Evolutionary conservation across 805 yeast species (phyloP).

Genomic region (Ogataea degrootiae): DNA sequence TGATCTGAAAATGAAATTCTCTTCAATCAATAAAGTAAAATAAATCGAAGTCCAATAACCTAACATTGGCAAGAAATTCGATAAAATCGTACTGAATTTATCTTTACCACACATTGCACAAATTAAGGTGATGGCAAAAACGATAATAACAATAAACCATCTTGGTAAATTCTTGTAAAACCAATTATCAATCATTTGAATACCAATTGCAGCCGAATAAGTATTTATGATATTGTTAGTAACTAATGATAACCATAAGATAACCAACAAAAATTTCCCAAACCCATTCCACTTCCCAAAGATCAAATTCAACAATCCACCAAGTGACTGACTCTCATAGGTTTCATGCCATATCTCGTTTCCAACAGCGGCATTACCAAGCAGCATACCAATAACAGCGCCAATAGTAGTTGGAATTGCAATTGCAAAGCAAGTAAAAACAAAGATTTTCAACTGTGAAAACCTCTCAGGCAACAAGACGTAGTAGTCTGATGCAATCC

Average conservation of each 20-base stretch:
- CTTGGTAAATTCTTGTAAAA: slow-evolving; percentile 63
- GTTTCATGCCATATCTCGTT: slow-evolving; percentile 53
- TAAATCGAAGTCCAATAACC: slow-evolving; percentile 90
- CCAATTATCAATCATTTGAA: slow-evolving; percentile 54
- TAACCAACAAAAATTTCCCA: slow-evolving; percentile 69
- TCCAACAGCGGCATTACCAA: slow-evolving; percentile 61
- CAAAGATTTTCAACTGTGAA: slow-evolving; percentile 48
- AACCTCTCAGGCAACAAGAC: slow-evolving; percentile 73
- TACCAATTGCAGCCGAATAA: slow-evolving; percentile 76
- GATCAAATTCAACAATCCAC: slow-evolving; percentile 65
- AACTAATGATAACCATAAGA: slow-evolving; percentile 68
- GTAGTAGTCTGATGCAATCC: slow-evolving; percentile 80
- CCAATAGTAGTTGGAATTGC: slow-evolving; percentile 71
- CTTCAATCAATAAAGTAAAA: slow-evolving; percentile 64
- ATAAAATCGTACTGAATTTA: slow-evolving; percentile 65
- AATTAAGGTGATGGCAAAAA: slow-evolving; percentile 60
- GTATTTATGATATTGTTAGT: slow-evolving; percentile 80
- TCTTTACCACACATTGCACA: slow-evolving; percentile 73
- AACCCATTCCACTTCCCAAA: slow-evolving; percentile 70
- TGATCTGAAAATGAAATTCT: slow-evolving; percentile 64
- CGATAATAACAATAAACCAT: slow-evolving; percentile 66
- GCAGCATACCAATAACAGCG: slow-evolving; percentile 65
- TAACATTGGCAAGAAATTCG: slow-evolving; percentile 84
- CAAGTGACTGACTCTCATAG: slow-evolving; percentile 60
- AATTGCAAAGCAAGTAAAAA: slow-evolving; percentile 61